Conservation (phyloP, 73 alveolate species). For the Tetrahymena elliotti region DNA sequence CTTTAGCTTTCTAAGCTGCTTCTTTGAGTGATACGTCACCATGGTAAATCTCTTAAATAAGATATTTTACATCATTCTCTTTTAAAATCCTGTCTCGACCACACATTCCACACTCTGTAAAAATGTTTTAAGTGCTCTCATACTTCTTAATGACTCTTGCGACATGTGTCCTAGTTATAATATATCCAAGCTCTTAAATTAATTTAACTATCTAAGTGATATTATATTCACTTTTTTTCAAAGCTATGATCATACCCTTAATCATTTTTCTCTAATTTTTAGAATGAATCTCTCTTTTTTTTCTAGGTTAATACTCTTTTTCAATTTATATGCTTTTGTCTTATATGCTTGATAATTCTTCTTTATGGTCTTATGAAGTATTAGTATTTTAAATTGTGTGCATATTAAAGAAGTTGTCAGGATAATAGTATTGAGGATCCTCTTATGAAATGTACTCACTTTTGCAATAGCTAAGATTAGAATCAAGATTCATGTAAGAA, state of each 20-base stretch:
- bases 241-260: neutral
- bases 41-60: neutral
- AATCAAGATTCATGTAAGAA: neutral
- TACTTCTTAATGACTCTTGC: neutral
- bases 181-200: neutral
- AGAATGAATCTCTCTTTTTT: neutral
- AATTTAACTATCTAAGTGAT: neutral
- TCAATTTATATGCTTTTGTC: neutral
- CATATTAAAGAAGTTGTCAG: neutral
- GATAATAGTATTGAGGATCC: neutral
- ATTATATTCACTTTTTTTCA: neutral
- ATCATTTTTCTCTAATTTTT: neutral
- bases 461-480: neutral
- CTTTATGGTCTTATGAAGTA: neutral
- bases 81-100: neutral
- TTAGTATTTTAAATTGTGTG: neutral
- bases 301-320: neutral
- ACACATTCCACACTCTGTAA: neutral
- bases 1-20: neutral
- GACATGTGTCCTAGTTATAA: neutral
- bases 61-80: neutral
- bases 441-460: neutral
- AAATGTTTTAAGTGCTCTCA: neutral
- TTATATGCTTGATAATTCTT: neutral
- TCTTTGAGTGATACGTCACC: neutral